These are phyloP conservation scores for Fomitopsis schrenkii DNA, from an alignment of 1,284 basidiomycete species.

Conservation along the genomic window DNA sequence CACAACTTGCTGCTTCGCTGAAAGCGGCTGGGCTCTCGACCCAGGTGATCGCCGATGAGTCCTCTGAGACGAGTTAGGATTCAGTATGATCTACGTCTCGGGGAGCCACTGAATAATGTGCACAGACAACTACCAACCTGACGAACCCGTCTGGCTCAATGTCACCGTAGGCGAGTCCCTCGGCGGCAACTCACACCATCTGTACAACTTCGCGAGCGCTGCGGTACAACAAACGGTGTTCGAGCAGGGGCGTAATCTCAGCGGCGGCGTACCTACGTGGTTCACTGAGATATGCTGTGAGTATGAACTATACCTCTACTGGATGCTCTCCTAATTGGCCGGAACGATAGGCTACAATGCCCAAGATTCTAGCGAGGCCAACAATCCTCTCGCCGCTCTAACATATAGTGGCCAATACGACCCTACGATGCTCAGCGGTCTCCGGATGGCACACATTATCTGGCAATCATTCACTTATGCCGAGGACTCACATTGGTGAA, in stretches of 20 bases:
- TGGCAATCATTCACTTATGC: slow-evolving; percentile 21
- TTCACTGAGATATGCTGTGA: slow-evolving; percentile 24
- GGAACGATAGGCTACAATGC: slow-evolving; percentile 12
- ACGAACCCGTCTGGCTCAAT: slow-evolving; percentile 22
- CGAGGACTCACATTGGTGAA: slow-evolving; percentile 2
- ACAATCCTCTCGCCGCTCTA: slow-evolving; percentile 9
- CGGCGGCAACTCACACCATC: slow-evolving; percentile 23
- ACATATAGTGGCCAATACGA: slow-evolving; percentile 10
- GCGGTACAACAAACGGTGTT: slow-evolving; percentile 14
- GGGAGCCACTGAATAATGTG: neutral
- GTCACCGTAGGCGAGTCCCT: slow-evolving; percentile 17
- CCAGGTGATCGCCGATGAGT: slow-evolving; percentile 24
- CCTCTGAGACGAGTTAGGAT: slow-evolving; percentile 3
- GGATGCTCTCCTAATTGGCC: neutral
- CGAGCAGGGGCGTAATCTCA: slow-evolving; percentile 14
- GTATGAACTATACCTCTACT: neutral
- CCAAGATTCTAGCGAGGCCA: slow-evolving; percentile 7
- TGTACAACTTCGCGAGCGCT: slow-evolving; percentile 21
- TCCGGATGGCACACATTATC: slow-evolving; percentile 22
- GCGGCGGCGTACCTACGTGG: slow-evolving; percentile 19
- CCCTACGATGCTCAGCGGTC: slow-evolving; percentile 22
- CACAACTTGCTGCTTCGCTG: slow-evolving; percentile 18
- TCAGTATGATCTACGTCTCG: neutral
- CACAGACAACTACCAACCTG: slow-evolving; percentile 18
- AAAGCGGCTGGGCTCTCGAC: slow-evolving; percentile 10